phyloP scores from a whole-genome alignment of 2,329 filamentous ascomycete genomes.

The Colletotrichum tropicicola region DNA sequence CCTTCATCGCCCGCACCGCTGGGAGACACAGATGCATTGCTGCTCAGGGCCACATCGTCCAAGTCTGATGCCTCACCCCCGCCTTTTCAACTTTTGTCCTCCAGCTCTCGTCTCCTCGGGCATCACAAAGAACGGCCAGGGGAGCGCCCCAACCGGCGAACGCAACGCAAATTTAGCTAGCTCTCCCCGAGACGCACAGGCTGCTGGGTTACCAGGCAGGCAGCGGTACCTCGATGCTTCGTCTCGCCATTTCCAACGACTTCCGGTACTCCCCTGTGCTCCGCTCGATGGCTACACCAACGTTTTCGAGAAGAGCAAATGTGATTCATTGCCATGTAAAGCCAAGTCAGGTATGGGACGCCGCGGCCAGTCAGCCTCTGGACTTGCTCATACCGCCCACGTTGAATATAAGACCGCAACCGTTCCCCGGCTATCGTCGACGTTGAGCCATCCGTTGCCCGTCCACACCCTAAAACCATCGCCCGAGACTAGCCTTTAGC shows the following conservation, averaged over 20 bases:
- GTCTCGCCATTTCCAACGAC: neutral
- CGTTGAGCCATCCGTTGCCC: conserved; percentile 18
- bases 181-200: neutral
- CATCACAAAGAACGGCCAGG: neutral
- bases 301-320: conserved; percentile 8
- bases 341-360: neutral
- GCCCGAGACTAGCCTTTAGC: conserved; percentile 1
- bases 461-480: neutral
- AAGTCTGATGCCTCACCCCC: neutral
- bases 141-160: neutral
- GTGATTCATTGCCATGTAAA: conserved; percentile 1
- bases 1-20: neutral
- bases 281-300: conserved; percentile 10
- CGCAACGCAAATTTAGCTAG: neutral
- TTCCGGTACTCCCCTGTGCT: neutral
- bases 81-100: neutral
- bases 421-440: conserved; percentile 21
- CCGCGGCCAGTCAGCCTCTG: too few relatives aligned
- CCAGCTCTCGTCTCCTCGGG: neutral
- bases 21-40: neutral
- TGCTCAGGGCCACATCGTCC: neutral
- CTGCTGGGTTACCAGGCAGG: neutral
- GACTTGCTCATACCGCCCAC: conserved; percentile 12
- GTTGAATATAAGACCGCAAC: conserved; percentile 31
- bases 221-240: neutral